Conservation (phyloP, 495 filamentous ascomycete species). For the Penicillium diatomitis region DNA sequence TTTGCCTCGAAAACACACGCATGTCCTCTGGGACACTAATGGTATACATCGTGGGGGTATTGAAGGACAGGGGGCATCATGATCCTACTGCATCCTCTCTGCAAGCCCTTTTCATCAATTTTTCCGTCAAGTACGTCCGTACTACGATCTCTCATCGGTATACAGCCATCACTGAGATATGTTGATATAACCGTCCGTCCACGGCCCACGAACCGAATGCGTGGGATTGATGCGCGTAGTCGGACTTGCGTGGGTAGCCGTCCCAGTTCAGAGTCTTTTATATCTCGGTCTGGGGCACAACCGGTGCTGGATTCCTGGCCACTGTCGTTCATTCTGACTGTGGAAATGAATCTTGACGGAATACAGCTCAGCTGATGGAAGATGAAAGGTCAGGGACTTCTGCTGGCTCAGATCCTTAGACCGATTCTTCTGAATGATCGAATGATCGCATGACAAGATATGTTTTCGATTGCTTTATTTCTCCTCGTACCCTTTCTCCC, state of each 20-base stretch:
- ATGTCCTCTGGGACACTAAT: too few species aligned
- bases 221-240: constrained; percentile 9
- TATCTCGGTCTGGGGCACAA: background rate
- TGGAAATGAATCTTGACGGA: constrained; percentile 12
- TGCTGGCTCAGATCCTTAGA: constrained; percentile 16
- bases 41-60: too few species aligned
- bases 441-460: background rate
- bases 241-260: constrained; percentile 6
- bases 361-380: constrained; percentile 16
- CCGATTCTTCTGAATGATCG: background rate
- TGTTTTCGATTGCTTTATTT: constrained; percentile 4
- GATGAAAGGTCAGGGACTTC: constrained; percentile 7
- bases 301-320: background rate
- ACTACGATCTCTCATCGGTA: constrained; percentile 1
- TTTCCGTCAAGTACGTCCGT: background rate
- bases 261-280: too few species aligned
- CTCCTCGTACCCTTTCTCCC: constrained; percentile 6
- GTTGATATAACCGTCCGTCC: constrained; percentile 9
- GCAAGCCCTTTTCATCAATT: constrained; percentile 14
- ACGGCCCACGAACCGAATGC: constrained; percentile 2
- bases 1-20: too few species aligned
- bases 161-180: constrained; percentile 7
- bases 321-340: background rate
- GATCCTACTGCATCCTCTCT: too few species aligned
- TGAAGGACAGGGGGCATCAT: too few species aligned